Conservation (phyloP, 495 filamentous ascomycete species). For the Bombardia bombarda region DNA sequence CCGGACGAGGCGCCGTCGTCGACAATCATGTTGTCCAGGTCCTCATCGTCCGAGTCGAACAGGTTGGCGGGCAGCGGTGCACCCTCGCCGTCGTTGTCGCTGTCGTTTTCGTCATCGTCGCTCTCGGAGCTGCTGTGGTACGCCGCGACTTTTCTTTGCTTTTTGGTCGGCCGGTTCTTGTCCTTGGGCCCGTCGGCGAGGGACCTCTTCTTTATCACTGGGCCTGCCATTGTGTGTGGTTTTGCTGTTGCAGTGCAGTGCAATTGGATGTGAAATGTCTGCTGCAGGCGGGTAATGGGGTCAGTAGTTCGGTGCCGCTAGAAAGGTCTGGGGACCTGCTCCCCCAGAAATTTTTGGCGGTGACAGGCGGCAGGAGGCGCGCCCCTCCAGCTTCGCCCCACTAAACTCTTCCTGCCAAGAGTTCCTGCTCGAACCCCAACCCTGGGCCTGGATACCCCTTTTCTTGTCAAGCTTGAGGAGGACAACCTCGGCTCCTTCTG, state of each 20-base stretch:
- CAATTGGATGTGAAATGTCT: neutral
- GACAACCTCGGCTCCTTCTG: no score
- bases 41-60: slow-evolving; percentile 59
- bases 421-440: neutral
- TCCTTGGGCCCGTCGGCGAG: slow-evolving; percentile 47
- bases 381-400: neutral
- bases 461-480: no score
- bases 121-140: slow-evolving; percentile 66
- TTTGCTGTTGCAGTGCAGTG: slow-evolving; percentile 6
- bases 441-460: no score
- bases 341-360: slow-evolving; percentile 31
- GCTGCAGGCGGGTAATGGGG: neutral
- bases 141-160: slow-evolving; percentile 58
- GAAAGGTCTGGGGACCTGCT: neutral
- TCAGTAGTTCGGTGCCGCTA: neutral
- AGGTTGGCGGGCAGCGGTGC: slow-evolving; percentile 58
- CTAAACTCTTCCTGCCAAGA: neutral
- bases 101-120: slow-evolving; percentile 41
- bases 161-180: slow-evolving; percentile 53
- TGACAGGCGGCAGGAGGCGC: slow-evolving; percentile 11
- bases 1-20: slow-evolving; percentile 33
- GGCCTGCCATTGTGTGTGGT: slow-evolving; percentile 21
- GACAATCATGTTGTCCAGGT: slow-evolving; percentile 37
- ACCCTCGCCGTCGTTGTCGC: slow-evolving; percentile 29
- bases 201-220: slow-evolving; percentile 21